Conservation (phyloP, 441 rosid species). For the Eruca vesicaria region DNA sequence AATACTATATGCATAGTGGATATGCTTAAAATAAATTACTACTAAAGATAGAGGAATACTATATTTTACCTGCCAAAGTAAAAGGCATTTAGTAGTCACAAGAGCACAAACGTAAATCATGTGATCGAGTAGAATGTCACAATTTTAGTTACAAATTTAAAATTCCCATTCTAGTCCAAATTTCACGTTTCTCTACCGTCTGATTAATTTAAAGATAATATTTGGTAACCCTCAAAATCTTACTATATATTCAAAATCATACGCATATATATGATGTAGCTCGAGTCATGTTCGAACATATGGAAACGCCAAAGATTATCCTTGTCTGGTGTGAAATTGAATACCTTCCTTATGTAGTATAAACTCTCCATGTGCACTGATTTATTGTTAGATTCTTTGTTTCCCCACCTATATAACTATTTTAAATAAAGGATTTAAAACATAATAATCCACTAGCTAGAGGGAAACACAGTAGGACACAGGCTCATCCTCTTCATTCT, state of each 20-base stretch:
- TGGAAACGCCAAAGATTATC: slow-evolving; percentile 28
- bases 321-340: slow-evolving; percentile 36
- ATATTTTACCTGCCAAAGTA: slow-evolving; percentile 14
- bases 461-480: slow-evolving; percentile 35
- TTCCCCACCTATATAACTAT: slow-evolving; percentile 19
- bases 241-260: slow-evolving; percentile 7
- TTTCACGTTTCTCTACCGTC: slow-evolving; percentile 5
- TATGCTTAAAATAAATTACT: background rate
- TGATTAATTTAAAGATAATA: background rate
- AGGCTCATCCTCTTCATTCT: slow-evolving; percentile 35
- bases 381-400: slow-evolving; percentile 37
- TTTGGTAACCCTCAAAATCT: background rate
- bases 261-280: slow-evolving; percentile 9
- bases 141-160: slow-evolving; percentile 16
- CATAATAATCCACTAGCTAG: slow-evolving; percentile 9
- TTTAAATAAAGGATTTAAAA: background rate
- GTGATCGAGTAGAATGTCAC: slow-evolving; percentile 31
- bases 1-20: background rate
- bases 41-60: background rate
- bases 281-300: slow-evolving; percentile 30
- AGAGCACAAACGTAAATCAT: slow-evolving; percentile 32
- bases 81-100: slow-evolving; percentile 30
- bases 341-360: slow-evolving; percentile 32
- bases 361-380: slow-evolving; percentile 40
- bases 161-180: slow-evolving; percentile 7